Conservation (phyloP, 1,284 basidiomycete genomes). For the Pseudozyma tsukubaensis region DNA sequence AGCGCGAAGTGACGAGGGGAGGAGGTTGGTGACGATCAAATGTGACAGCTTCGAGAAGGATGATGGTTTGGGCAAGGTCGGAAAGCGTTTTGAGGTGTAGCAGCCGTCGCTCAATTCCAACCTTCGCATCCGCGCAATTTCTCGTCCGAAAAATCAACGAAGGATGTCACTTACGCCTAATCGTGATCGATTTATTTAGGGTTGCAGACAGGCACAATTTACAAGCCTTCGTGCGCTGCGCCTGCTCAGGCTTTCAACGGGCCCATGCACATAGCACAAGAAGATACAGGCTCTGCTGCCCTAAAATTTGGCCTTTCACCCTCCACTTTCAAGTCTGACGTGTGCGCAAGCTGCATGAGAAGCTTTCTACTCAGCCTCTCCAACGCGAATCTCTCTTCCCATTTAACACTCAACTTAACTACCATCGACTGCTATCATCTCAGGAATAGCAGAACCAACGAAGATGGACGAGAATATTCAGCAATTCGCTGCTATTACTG, state of each 20-base stretch:
- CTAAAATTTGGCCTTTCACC: constrained; percentile 3
- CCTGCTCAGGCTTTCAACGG: neutral
- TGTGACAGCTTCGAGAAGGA: constrained; percentile 2
- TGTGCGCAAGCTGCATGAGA: neutral
- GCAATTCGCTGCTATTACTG: constrained; percentile 67
- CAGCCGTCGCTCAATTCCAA: constrained; percentile 8
- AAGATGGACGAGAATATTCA: constrained; percentile 60
- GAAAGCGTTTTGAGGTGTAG: neutral
- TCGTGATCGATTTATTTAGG: constrained; percentile 20
- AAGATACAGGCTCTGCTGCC: neutral
- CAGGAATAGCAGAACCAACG: no score
- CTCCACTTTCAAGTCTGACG: constrained; percentile 12
- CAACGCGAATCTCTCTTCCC: neutral
- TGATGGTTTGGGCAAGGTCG: neutral
- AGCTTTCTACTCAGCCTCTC: neutral
- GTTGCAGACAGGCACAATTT: neutral
- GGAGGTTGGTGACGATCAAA: constrained; percentile 7
- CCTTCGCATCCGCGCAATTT: constrained; percentile 31
- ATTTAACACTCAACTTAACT: neutral
- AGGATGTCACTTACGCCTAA: neutral
- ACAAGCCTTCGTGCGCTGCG: neutral
- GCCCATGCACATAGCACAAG: constrained; percentile 20
- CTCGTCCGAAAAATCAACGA: constrained; percentile 23
- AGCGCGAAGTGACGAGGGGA: neutral
- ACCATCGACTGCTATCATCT: neutral